Base-by-base conservation (phyloP, 1,284 basidiomycete genomes). In the Puccinia horiana region DNA sequence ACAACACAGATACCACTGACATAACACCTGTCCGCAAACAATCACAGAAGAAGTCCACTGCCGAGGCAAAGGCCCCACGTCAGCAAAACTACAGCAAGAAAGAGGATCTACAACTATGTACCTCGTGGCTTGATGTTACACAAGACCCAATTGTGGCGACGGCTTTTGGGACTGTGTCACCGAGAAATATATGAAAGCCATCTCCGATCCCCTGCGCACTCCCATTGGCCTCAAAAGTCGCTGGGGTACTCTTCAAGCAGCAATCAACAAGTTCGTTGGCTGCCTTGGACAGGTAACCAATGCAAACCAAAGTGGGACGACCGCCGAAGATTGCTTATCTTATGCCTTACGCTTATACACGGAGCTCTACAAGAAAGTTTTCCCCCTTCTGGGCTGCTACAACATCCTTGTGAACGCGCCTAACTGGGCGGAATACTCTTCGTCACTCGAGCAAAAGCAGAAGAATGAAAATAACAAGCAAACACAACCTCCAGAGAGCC, bases 211-310 rank as follows among this genome's bases (percentile, higher is more conserved):
- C 12, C 5, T 40, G 0, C 63, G 9, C n/a, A 67, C 63, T 0
- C 5, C 40, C 6, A 67, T 29, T 9, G 18, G 56, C 37, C 35
- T 76, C 9, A 61, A 63, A 18, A 40, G 26, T 4, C 35, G 74
- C 37, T 76, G 54, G 54, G 29, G 54, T 58, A 29, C 32, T 23
- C 49, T 63, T 61, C 52, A 76, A 26, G 49, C 11, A 18, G 2
- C 52, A 20, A 29, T 61, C 37, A 61, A 56, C 56, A 76, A 76
- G 35, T 76, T 76, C 26, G 20, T 3, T 44, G 74, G 74, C 40
- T 76, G 74, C n/a, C 5, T 58, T 14, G 29, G 61, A 23, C 74
- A 76, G 42, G n/a, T 76, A 4, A 29, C 20, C 14, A 18, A 26
- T 26, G 14, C 23, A 0, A 56, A 61, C n/a, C 52, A 76, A 47